phyloP scores from a whole-genome alignment of 2,329 filamentous ascomycete genomes.

The Amauroascus niger region DNA sequence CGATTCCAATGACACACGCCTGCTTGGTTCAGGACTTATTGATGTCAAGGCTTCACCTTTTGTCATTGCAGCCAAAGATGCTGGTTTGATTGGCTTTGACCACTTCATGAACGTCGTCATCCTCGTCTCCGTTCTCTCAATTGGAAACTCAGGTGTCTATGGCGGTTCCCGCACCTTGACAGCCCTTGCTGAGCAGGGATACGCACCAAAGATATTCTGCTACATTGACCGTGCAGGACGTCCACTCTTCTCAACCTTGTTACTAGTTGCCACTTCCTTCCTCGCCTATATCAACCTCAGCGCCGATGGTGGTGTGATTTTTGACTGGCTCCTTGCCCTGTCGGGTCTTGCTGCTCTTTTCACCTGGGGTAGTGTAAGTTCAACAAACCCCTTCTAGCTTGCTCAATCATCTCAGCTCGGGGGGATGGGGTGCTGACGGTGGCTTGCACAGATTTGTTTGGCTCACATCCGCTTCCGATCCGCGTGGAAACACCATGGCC shows the following conservation, averaged over 20 bases:
- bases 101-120: constrained; percentile 60
- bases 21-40: constrained; percentile 32
- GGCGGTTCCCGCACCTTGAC: constrained; percentile 50
- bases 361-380: constrained; percentile 48
- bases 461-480: constrained; percentile 59
- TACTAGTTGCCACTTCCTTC: constrained; percentile 34
- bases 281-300: constrained; percentile 36
- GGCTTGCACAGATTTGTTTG: constrained; percentile 42
- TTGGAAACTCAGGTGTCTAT: constrained; percentile 51
- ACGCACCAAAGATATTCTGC: constrained; percentile 37
- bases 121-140: constrained; percentile 50
- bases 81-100: constrained; percentile 51
- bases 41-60: constrained; percentile 51
- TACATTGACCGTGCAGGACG: constrained; percentile 41
- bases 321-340: constrained; percentile 56
- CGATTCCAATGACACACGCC: constrained; percentile 30
- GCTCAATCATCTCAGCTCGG: background rate
- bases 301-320: constrained; percentile 44
- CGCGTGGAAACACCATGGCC: constrained; percentile 51
- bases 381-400: background rate
- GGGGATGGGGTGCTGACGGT: background rate
- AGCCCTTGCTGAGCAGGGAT: constrained; percentile 41
- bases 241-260: constrained; percentile 34
- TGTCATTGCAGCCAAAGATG: constrained; percentile 54
- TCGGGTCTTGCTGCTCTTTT: constrained; percentile 55